Base-by-base conservation (phyloP, 257 asterid species). In the Plantago elongata region DNA sequence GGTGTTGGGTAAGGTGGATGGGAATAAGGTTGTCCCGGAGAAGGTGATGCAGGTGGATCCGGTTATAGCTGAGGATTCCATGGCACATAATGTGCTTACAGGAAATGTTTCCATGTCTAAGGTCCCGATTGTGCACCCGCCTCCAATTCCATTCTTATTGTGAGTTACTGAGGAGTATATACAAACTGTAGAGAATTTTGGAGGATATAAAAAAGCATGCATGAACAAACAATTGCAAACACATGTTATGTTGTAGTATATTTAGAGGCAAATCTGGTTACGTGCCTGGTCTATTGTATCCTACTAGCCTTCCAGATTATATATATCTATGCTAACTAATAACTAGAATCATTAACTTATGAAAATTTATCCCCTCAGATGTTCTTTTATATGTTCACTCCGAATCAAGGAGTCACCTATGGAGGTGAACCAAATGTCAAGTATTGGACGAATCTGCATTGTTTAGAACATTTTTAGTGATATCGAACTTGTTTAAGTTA, bases 1-100 rank as follows among this genome's bases (percentile, higher is more conserved):
- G 78, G 99, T 93, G 49, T 63, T 93, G 84, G 96, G 84, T 3
- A 89, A 89, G 79, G 87, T 93, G 0, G 97, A 89, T 0, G 97
- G 96, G n/a, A 81, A 83, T 67, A 89, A 82, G 70, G 91, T 87
- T 60, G 88, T 93, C 7, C 90, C 94, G 0, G 96, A 89, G 87
- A 87, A 83, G 74, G 79, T 93, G 16, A 76, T 86, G 17, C 97
- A 76, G 84, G 83, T 93, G 13, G 61, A 87, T 57, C 97, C 95
- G 0, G 81, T 83, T 65, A 68, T 61, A 11, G 80, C 74, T 3
- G 96, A 87, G 82, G 95, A 89, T 61, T 70, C 75, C 0, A 81
- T 75, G 37, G 75, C 85, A 27, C 74, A 79, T 1, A 79, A 62
- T 43, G 83, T 81, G 64, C 77, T 80, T 11, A 9, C 22, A 7